Evolutionary conservation across 164 flowering plant genomes (phyloP), one percentile per base, ranked within the genome.

Genomic region (Vitis cinerea): DNA sequence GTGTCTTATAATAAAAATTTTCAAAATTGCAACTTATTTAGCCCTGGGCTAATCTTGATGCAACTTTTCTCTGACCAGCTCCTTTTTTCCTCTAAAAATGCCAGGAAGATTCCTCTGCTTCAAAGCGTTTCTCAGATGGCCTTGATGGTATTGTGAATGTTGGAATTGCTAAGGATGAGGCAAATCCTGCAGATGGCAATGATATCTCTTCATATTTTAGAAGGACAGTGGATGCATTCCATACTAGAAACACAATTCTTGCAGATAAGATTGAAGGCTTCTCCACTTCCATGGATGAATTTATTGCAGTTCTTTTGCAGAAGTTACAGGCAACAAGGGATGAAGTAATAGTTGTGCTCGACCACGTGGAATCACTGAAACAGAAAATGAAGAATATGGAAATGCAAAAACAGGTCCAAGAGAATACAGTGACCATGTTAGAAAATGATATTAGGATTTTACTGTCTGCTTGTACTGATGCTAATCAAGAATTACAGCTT

Each of bases 401-500:
- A 78, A 74, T 65, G 57, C 65, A 66, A 70, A 84, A 68, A 57
- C 77, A 81, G 53, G 83, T 76, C 23, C 82, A 80, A 65, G 84
- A 88, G 65, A 76, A 75, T 59, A 70, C 68, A 23, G 67, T 86
- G 23, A 69, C 81, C 12, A 61, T 50, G 11, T 72, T 94, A 71
- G 81, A 87, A 77, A 80, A 81, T 65, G 83, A 82, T 72, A 60
- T 79, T 54, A 55, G 62, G 50, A 48, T 64, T 61, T 67, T 94
- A 65, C 68, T 72, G 15, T 86, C 92, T 74, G 85, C 87, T 66
- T 94, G 92, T 81, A 59, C 69, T 54, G 80, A 87, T 73, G 85
- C 86, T 52, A 70, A 84, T 14, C 71, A 69, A 65, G 85, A 81
- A 50, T 72, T 91, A 73, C 83, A 82, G 68, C 72, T 69, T 65